Evolutionary conservation across 345 rosid species (phyloP).

Genomic region (Linum lewisii): DNA sequence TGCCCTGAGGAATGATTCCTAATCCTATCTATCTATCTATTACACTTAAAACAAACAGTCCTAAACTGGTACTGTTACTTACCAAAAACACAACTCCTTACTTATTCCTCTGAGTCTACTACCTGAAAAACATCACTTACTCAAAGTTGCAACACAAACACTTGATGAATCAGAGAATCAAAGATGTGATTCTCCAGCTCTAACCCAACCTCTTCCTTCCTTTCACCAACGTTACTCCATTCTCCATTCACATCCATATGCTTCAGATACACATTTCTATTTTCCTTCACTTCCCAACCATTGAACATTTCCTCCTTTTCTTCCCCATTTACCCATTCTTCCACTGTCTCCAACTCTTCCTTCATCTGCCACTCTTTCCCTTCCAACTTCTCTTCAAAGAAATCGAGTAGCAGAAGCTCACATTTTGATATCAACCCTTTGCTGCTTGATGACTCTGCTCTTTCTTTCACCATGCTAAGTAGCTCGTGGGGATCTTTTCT

Average conservation of each 20-base stretch:
- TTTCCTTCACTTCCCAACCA: constrained; percentile 50
- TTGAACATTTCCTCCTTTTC: constrained; percentile 32
- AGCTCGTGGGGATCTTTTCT: constrained; percentile 7
- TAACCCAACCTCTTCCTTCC: constrained; percentile 24
- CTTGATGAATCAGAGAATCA: constrained; percentile 38
- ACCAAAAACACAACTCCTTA: too few species aligned
- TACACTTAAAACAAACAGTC: too few species aligned
- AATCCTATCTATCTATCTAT: too few species aligned
- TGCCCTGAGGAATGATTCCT: too few species aligned
- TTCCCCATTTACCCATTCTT: constrained; percentile 49
- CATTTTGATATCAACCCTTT: constrained; percentile 4
- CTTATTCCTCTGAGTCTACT: not conserved
- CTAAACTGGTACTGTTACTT: too few species aligned
- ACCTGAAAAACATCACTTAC: not conserved
- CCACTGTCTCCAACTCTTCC: constrained; percentile 24
- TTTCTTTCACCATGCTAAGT: constrained; percentile 13
- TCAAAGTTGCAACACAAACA: constrained; percentile 5
- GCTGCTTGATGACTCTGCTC: not conserved
- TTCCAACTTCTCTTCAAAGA: constrained; percentile 34
- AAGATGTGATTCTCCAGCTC: constrained; percentile 42
- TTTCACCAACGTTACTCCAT: constrained; percentile 26
- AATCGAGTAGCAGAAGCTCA: constrained; percentile 37
- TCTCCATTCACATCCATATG: constrained; percentile 37
- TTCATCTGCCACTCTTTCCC: not conserved
- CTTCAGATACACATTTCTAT: constrained; percentile 36